Evolutionary conservation across 192 early-diverging fungal species (phyloP), one percentile per base, ranked within the genome.

Genomic region (Geosiphon pyriformis): DNA sequence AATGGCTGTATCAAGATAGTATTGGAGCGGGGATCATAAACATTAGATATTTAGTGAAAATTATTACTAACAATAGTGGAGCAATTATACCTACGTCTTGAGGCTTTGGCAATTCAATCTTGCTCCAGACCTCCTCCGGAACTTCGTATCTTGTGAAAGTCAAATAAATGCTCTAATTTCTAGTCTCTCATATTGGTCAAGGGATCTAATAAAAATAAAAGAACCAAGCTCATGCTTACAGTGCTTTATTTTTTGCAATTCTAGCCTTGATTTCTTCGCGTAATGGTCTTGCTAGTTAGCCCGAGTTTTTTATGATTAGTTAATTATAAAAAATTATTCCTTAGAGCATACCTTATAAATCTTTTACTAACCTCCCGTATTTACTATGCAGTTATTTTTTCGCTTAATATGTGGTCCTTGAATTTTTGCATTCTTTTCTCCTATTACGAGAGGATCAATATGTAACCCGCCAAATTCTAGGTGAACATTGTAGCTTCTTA

Each of bases 381-480:
- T 96, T 42, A 94, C 91, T 71, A 98, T 98, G 70, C 91, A 92
- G 59, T 92, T 91, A 70, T 94, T 94, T 75, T 98, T 98, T 34
- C 95, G 85, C 59, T 85, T 88, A 71, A 98, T 88, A 57, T 92
- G 81, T 1, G 83, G 76, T 2, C 94, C 92, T 61, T 88, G 87
- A 62, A 90, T 90, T 66, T 82, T 74, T 3, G 91, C 86, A 77
- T 98, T 98, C 53, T 88, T 80, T 71, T 81, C 83, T n/a, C 93
- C 95, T 70, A 98, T 87, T 2, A 86, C 85, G 20, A 87, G 73
- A 20, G 90, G 88, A 67, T 98, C 93, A 11, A 98, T 88, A 72
- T 98, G 95, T 47, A 98, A 78, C 33, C 91, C 86, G 30, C 89
- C 90, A 74, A 98, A 98, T 75, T 98, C 95, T 86, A 68, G 25